Evolutionary conservation across 2,329 filamentous ascomycete species (phyloP).

Genomic region (Ophiostoma perfectum): DNA sequence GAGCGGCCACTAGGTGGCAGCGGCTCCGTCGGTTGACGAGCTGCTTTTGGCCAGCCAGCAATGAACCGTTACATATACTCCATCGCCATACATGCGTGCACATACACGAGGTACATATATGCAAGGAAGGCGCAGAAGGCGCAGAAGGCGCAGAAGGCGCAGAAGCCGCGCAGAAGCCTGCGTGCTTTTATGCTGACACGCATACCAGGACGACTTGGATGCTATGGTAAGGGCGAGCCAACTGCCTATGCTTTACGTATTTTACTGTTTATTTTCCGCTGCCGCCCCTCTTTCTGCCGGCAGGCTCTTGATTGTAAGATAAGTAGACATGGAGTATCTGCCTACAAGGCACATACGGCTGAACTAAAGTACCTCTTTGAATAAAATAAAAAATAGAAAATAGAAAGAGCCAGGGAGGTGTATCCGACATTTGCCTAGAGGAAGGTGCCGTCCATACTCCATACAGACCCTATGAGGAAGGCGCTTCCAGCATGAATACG

Average conservation of each 20-base stretch:
- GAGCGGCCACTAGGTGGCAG: slow-evolving; percentile 5
- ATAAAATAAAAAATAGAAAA: neutral
- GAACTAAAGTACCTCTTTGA: neutral
- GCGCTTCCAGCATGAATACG: neutral
- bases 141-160: neutral
- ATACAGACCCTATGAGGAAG: slow-evolving; percentile 6
- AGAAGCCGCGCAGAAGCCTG: neutral
- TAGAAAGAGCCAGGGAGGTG: neutral
- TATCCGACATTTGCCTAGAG: neutral
- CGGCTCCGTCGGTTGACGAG: slow-evolving; percentile 4
- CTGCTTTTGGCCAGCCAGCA: slow-evolving; percentile 9
- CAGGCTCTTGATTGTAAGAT: neutral
- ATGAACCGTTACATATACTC: slow-evolving; percentile 7
- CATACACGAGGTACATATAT: slow-evolving; percentile 3
- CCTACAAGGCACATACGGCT: too few species aligned
- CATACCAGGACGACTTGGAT: neutral
- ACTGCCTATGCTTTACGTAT: neutral
- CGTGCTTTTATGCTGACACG: neutral
- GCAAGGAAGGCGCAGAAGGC: slow-evolving; percentile 9
- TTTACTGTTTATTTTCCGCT: neutral
- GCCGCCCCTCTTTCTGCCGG: neutral
- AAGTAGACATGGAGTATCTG: neutral
- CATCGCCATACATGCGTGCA: slow-evolving; percentile 1
- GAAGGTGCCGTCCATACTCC: neutral
- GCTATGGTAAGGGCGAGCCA: too few species aligned